These are phyloP conservation scores for Acanthamoeba castellanii DNA, from an alignment of 208 protist genomes.

Conservation along the genomic window DNA sequence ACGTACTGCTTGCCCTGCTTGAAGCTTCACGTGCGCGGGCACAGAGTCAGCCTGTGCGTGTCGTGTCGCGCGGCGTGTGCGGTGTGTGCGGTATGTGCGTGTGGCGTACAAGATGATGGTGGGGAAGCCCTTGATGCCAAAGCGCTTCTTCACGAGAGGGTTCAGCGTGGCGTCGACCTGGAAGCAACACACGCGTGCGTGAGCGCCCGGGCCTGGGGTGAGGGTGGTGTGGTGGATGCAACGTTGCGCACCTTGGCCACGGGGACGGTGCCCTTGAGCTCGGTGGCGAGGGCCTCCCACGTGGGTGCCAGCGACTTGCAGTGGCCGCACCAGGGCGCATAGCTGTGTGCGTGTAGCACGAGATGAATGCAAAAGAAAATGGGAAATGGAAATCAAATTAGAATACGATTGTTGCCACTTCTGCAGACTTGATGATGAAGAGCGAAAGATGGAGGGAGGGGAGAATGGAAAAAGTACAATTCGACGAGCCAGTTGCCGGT, in stretches of 20 bases:
- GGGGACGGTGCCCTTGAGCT: conserved; percentile 53
- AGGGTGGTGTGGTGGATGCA: background rate
- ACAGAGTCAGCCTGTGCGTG: background rate
- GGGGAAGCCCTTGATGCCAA: conserved; percentile 61
- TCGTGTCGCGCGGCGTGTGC: too few species aligned
- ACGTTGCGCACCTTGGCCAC: conserved; percentile 66
- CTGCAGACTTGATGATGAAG: background rate
- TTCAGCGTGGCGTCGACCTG: conserved; percentile 60
- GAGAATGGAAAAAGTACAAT: background rate
- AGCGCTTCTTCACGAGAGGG: conserved; percentile 48
- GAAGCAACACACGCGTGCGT: background rate
- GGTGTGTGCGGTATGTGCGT: background rate
- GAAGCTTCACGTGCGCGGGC: background rate
- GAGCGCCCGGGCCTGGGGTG: background rate
- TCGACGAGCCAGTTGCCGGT: conserved; percentile 66
- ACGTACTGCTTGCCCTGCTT: conserved; percentile 59
- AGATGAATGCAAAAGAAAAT: background rate
- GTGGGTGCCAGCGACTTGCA: conserved; percentile 62
- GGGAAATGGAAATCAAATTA: background rate
- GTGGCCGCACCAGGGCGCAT: conserved; percentile 69
- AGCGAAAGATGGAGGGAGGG: background rate
- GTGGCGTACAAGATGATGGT: conserved; percentile 57
- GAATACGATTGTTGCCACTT: background rate
- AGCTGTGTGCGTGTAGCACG: background rate
- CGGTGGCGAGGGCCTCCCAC: conserved; percentile 72